phyloP scores from a whole-genome alignment of 2,329 filamentous ascomycete species.

The Penicillium sp. region DNA sequence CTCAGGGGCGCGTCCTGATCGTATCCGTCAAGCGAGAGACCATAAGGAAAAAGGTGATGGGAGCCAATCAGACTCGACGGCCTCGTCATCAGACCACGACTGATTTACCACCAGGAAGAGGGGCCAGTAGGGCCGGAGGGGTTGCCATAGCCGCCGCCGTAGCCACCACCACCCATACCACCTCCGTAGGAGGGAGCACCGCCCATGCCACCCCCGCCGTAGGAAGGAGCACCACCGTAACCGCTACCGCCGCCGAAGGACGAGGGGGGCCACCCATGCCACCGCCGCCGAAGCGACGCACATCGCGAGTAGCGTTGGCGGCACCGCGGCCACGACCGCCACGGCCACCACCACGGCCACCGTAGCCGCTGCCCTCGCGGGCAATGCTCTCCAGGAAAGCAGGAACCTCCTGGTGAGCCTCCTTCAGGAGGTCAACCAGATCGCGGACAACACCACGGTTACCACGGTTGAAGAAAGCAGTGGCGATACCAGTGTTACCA shows the following conservation, averaged over 20 bases:
- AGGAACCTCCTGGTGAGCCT: slow-evolving; percentile 96
- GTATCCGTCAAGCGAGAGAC: slow-evolving; percentile 35
- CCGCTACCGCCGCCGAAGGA: slow-evolving; percentile 31
- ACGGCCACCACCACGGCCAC: slow-evolving; percentile 66
- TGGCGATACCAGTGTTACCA: slow-evolving; percentile 96
- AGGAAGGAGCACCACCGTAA: slow-evolving; percentile 23
- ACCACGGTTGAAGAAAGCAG: slow-evolving; percentile 99
- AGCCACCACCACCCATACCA: slow-evolving; percentile 27
- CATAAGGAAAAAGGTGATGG: slow-evolving; percentile 29
- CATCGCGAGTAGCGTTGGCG: slow-evolving; percentile 69
- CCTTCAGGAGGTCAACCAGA: slow-evolving; percentile 94
- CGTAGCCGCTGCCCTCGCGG: slow-evolving; percentile 79
- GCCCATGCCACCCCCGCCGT: slow-evolving; percentile 29
- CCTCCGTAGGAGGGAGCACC: slow-evolving; percentile 29
- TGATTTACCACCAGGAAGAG: slow-evolving; percentile 50
- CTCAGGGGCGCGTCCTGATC: slow-evolving; percentile 38
- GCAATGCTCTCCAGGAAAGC: slow-evolving; percentile 94
- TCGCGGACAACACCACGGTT: slow-evolving; percentile 97
- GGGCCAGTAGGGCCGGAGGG: slow-evolving; percentile 47
- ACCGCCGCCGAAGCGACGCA: slow-evolving; percentile 64
- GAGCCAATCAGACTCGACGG: slow-evolving; percentile 38
- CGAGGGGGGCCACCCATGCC: slow-evolving; percentile 36
- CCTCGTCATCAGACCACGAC: slow-evolving; percentile 40
- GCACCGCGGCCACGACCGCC: slow-evolving; percentile 62
- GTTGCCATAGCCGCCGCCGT: slow-evolving; percentile 44